Evolutionary conservation across 106 monocot genomes (phyloP), one percentile per base, ranked within the genome.

Genomic region (Allium sativum): DNA sequence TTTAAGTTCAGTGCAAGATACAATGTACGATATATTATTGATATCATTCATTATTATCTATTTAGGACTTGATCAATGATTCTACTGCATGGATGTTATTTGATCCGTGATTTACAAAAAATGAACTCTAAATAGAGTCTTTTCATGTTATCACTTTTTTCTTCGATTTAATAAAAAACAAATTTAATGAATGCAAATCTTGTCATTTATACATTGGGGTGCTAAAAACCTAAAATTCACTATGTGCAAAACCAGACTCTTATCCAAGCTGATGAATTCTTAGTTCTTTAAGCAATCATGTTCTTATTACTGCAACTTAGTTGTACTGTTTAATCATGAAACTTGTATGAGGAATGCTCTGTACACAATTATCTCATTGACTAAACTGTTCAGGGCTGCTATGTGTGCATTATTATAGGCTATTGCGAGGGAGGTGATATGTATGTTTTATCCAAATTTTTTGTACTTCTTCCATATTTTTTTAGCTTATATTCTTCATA

Each of bases 381-480:
- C 14, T 44, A 46, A 18, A 47, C 47, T 44, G 74, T 66, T 44
- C 84, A 96, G 96, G 90, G 87, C 11, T 96, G 96, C 73, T 91
- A 91, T 77, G 96, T 96, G 16, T 96, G 96, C 77, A 96, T 96
- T 55, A 79, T 96, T 21, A 87, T 90, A 14, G 87, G 95, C 21
- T 96, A 96, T 65, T 98, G 96, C 44, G 91, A 98, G 62, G 84
- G 91, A 56, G 96, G 96, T 42, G 96, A 98, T 73, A 87, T 98
- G 91, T 98, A 88, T 82, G 87, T 71, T 72, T 7, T 15, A 31
- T 31, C 31, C 5, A 31, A 31, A 0, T 31, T 31, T 31, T 5
- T 31, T 31, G 31, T 31, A 5, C 31, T 31, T 31, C 5, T 31
- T 31, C 31, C 31, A 31, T 31, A 31, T 31, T 31, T 31, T 31